Base-by-base conservation (phyloP, 2,329 filamentous ascomycete genomes). In the Kalmusia sp. region DNA sequence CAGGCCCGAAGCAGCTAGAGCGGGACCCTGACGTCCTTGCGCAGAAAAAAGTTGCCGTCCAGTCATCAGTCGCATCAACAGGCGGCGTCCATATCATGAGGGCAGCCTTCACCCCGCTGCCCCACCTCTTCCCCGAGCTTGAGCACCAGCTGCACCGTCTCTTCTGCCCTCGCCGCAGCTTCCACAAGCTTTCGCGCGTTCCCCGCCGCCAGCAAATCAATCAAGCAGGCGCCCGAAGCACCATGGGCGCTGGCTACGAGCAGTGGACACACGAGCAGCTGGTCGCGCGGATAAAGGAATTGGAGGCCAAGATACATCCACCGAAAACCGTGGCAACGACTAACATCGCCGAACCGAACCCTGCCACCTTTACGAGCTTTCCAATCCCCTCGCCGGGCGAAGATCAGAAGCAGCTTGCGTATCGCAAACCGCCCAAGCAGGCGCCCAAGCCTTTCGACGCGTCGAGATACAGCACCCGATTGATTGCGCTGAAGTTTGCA, bases 401-500 rank as follows among this genome's bases (percentile, higher is more conserved):
- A 8, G 44, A 39, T 7, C 28, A 49, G 5, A 51, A 55, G 35
- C 43, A 60, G 19, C 43, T 53, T 33, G 55, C 62, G 11, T 62
- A 63, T 49, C 64, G 63, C 47, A 71, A 68, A 48, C 57, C 67
- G n/a, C 58, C 61, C 21, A 72, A 70, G 46, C 72, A 76, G n/a
- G 62, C 69, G 35, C 65, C 73, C 22, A 78, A 82, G 57, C 79
- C 79, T 46, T 88, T 96, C 67, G 91, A 98, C 70, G 86, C 91
- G 0, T 87, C 86, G 12, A 89, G 87, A 69, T 96, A 97, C 74
- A 84, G 85, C 30, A 96, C 92, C 1, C 86, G 95, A 40, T 86
- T 89, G 55, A 90, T 99, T 58, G 95, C 93, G 6, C 80, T 99
- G 54, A 98, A 97, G 74, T 87, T 99, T 58, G 93, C 95, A 33